Conservation (phyloP, 768 basidiomycete species). For the Rubroboletus pulcherrimus region DNA sequence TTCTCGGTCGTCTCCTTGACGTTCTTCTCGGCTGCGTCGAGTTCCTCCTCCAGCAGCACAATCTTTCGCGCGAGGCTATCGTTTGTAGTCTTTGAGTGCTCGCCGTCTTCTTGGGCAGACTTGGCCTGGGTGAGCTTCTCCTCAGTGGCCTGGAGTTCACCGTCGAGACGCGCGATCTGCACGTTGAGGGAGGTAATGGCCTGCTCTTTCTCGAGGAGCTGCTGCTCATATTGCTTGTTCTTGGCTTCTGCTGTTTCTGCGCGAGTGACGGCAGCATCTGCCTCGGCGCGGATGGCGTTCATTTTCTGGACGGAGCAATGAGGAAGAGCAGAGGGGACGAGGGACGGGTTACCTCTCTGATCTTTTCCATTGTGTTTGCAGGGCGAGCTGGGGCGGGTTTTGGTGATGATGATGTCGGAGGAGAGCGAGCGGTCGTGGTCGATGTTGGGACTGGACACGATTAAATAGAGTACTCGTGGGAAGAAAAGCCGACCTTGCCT, state of each 20-base stretch:
- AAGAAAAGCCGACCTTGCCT: slow-evolving; percentile 26
- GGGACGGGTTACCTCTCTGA: slow-evolving; percentile 37
- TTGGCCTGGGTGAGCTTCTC: slow-evolving; percentile 62
- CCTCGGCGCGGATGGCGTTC: slow-evolving; percentile 73
- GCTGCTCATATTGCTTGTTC: slow-evolving; percentile 74
- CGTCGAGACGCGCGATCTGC: slow-evolving; percentile 61
- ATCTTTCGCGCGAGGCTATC: slow-evolving; percentile 82
- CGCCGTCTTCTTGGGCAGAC: slow-evolving; percentile 59
- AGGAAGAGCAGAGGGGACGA: not conserved
- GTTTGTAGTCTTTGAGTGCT: slow-evolving; percentile 62
- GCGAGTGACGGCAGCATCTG: slow-evolving; percentile 73
- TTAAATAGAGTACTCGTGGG: slow-evolving; percentile 35
- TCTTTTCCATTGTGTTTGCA: slow-evolving; percentile 41
- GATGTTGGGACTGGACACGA: slow-evolving; percentile 18
- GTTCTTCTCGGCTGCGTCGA: slow-evolving; percentile 94
- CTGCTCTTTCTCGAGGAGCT: slow-evolving; percentile 78
- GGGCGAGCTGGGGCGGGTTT: slow-evolving; percentile 4
- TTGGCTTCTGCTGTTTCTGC: slow-evolving; percentile 86
- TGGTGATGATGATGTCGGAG: slow-evolving; percentile 1
- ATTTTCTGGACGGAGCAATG: slow-evolving; percentile 53
- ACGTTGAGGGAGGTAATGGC: slow-evolving; percentile 77
- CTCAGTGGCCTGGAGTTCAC: slow-evolving; percentile 70
- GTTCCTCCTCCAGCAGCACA: slow-evolving; percentile 88
- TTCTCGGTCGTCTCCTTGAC: slow-evolving; percentile 95
- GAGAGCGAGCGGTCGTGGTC: slow-evolving; percentile 4